Percentiles rank a stretch among this genome's conserved stretches.
Evolutionary conservation across 23 red algal genomes (phyloP).

Genomic region (Gracilaria caudata): DNA sequence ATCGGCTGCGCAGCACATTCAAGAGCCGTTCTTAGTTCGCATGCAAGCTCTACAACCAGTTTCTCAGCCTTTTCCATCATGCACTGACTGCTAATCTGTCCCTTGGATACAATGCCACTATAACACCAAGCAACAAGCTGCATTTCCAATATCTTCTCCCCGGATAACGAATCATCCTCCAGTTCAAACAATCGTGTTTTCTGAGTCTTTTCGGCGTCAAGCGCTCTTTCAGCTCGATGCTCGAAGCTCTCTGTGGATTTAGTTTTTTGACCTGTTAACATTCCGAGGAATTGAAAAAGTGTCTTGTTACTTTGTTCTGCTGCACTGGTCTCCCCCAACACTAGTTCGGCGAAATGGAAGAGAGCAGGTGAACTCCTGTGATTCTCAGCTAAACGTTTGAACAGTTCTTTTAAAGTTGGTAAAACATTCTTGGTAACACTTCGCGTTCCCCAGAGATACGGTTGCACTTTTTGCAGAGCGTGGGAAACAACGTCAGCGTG

Average conservation of each 20-base stretch:
- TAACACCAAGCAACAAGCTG: constrained; percentile 54
- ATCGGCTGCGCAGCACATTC: not conserved
- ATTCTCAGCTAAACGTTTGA: not conserved
- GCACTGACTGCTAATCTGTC: not conserved
- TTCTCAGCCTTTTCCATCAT: not conserved
- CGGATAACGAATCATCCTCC: constrained; percentile 1
- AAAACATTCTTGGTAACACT: constrained; percentile 7
- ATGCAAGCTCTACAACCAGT: not conserved
- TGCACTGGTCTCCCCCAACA: not conserved
- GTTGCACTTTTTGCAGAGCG: constrained; percentile 22
- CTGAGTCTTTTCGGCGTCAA: not conserved
- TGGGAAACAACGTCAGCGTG: constrained; percentile 20
- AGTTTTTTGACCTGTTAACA: not conserved
- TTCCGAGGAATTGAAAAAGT: not conserved
- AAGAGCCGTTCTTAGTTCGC: not conserved
- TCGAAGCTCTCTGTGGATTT: not conserved
- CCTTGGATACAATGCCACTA: not conserved
- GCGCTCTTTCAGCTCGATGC: not conserved
- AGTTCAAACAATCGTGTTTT: constrained; percentile 27
- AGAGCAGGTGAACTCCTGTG: not conserved
- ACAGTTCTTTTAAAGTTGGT: constrained; percentile 38
- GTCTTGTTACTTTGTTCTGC: not conserved
- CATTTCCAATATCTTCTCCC: constrained; percentile 29
- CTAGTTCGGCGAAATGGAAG: not conserved
- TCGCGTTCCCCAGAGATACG: not conserved